phyloP scores from a whole-genome alignment of 345 rosid genomes.

The rapeseed (Brassica napus) region DNA sequence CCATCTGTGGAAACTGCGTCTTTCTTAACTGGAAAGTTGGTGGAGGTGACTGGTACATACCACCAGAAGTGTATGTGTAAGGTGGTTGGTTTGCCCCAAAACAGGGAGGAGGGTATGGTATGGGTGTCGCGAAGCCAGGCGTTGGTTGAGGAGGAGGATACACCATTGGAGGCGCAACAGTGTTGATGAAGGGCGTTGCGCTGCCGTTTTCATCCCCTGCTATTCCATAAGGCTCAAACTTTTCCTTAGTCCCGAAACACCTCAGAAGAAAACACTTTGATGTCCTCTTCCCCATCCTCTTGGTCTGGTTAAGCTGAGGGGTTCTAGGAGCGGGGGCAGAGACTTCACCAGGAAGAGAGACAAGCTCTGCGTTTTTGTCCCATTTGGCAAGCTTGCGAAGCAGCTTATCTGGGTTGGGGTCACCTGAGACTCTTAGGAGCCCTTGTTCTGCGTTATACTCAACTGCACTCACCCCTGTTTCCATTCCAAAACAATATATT shows the following conservation, averaged over 20 bases:
- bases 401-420: constrained; percentile 14
- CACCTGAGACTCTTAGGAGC: constrained; percentile 23
- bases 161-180: constrained; percentile 9
- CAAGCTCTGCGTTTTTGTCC: constrained; percentile 30
- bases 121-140: constrained; percentile 13
- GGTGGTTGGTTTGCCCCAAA: not conserved
- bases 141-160: constrained; percentile 29
- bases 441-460: constrained; percentile 30
- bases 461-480: constrained; percentile 30
- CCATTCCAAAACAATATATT: not conserved
- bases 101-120: constrained; percentile 33
- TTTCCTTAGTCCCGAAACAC: constrained; percentile 13
- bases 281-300: not conserved
- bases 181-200: constrained; percentile 6
- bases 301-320: not conserved
- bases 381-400: constrained; percentile 31
- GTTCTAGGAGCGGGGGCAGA: not conserved
- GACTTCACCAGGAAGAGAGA: constrained; percentile 11
- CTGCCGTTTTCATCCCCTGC: not conserved
- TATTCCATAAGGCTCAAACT: constrained; percentile 15
- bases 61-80: not conserved
- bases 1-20: constrained; percentile 15
- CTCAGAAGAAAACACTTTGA: constrained; percentile 25
- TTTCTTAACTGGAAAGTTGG: not conserved
- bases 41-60: constrained; percentile 6